Base-by-base conservation (phyloP, 2,329 filamentous ascomycete genomes). In the Calycina herbarum region DNA sequence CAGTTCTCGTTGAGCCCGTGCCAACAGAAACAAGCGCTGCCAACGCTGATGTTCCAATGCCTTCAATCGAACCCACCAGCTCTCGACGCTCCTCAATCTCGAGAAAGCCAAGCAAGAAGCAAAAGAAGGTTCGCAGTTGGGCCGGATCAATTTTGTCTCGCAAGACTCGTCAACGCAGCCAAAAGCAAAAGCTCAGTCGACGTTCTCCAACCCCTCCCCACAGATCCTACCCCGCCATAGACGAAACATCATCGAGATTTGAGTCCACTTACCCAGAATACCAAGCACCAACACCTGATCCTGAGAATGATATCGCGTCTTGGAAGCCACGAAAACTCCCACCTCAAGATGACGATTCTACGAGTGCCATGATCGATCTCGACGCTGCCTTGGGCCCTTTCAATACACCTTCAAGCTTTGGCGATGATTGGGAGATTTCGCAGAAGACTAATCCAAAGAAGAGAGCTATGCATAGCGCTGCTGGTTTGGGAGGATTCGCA, bases 351-450 rank as follows among this genome's bases (percentile, higher is more conserved):
- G 82, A 86, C 8, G 92, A 96, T 66, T 77, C 85, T 2, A 84
- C 89, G 62, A 92, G 88, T 73, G 89, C 91, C 7, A 90, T 97
- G 77, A 96, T 99, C 69, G 95, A 99, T 77, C 81, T 99, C 54
- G 95, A 99, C 79, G 94, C 94, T 20, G 95, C 94, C 31, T 83
- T 98, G 1, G 94, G 93, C 1, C 93, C 94, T 0, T 96, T 97
- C 78, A 95, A 96, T 73, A 96, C 93, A 0, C 91, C 91, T 31
- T 80, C 88, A 1, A 81, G 81, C 38, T 82, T 82, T 11, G 88
- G 88, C 66, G 80, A 85, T 2, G 87, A 89, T 66, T 90, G 89
- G 83, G 87, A 90, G 67, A 86, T 87, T 1, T 88, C 87, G 7
- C 87, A 90, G 70, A 82, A 82, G 66, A 82, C 83, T 11, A 64